Evolutionary conservation across 495 filamentous ascomycete genomes (phyloP).

Genomic region (Neurospora intermedia): DNA sequence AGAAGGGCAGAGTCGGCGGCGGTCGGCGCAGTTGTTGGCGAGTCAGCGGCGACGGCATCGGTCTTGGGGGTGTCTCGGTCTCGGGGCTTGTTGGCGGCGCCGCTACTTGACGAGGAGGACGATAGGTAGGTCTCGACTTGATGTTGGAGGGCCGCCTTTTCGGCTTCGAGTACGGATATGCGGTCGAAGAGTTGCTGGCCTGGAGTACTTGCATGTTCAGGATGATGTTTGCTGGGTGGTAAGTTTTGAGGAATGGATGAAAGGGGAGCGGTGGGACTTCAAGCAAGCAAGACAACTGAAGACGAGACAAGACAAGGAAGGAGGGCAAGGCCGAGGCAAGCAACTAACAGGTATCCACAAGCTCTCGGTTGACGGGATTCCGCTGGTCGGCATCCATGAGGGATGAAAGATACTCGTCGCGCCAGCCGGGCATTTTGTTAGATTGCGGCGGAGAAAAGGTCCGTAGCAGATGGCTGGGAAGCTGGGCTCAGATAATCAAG

Average conservation of each 20-base stretch:
- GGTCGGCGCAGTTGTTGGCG: conserved; percentile 9
- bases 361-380: conserved; percentile 33
- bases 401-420: conserved; percentile 32
- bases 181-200: conserved; percentile 63
- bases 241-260: conserved; percentile 11
- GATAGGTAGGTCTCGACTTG: conserved; percentile 5
- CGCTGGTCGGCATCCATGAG: conserved; percentile 32
- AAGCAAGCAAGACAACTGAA: background rate
- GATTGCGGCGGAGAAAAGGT: background rate
- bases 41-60: conserved; percentile 10
- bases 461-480: background rate
- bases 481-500: background rate
- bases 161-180: conserved; percentile 44
- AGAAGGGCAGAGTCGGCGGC: conserved; percentile 25
- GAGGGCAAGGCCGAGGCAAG: conserved; percentile 1
- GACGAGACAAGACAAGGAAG: background rate
- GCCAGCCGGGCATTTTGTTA: conserved; percentile 34
- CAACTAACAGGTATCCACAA: conserved; percentile 35
- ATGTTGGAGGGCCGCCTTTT: conserved; percentile 29
- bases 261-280: conserved; percentile 4
- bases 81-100: conserved; percentile 5
- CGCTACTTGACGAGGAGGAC: conserved; percentile 8
- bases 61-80: background rate
- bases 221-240: conserved; percentile 1
- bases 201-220: conserved; percentile 16